A percentile compares a stretch with the other conserved stretches of the same genome.
Evolutionary conservation across 2,329 filamentous ascomycete genomes (phyloP).

Genomic region (Aspergillus fischeri): DNA sequence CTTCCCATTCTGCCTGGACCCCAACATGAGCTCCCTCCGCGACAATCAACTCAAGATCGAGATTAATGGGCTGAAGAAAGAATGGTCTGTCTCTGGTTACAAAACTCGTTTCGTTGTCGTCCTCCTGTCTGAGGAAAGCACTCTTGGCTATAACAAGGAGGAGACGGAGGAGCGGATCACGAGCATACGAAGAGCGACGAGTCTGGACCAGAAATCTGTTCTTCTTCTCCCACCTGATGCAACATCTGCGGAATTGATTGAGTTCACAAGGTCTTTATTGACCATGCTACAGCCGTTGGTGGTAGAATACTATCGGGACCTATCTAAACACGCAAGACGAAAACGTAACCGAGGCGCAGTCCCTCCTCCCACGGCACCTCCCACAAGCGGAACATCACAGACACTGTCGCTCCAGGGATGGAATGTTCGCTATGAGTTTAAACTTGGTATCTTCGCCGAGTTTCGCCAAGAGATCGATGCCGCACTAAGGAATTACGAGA

Average conservation of each 20-base stretch:
- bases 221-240: conserved; percentile 77
- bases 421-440: conserved; percentile 94
- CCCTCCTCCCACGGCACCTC: conserved; percentile 76
- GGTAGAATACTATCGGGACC: conserved; percentile 87
- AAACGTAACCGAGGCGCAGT: conserved; percentile 77
- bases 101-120: conserved; percentile 74
- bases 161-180: conserved; percentile 73
- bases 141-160: conserved; percentile 54
- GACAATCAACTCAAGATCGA: conserved; percentile 87
- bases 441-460: conserved; percentile 83
- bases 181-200: conserved; percentile 72
- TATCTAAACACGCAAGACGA: conserved; percentile 85
- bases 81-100: conserved; percentile 58
- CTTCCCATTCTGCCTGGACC: conserved; percentile 70
- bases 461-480: conserved; percentile 90
- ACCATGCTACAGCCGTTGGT: conserved; percentile 67
- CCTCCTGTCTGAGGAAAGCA: conserved; percentile 70
- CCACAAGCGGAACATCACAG: conserved; percentile 78
- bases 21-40: conserved; percentile 68
- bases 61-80: conserved; percentile 70
- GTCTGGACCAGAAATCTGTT: conserved; percentile 76
- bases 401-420: conserved; percentile 81
- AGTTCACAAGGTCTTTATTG: conserved; percentile 70
- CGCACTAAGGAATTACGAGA: conserved; percentile 79
- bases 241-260: conserved; percentile 65